Evolutionary conservation across 306 rosid species (phyloP).

Genomic region (Lotus japonicus): DNA sequence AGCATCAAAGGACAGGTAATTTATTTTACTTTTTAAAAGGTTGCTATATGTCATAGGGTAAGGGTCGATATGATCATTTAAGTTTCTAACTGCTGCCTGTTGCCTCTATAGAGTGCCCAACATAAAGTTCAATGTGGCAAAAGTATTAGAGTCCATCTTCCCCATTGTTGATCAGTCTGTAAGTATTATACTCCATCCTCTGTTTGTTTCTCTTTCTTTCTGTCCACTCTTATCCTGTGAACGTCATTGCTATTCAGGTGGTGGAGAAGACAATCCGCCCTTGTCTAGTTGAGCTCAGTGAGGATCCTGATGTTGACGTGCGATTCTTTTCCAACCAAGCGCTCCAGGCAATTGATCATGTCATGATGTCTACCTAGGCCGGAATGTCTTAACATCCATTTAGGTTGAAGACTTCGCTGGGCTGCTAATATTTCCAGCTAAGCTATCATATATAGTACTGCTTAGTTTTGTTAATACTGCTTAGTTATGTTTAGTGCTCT

Average conservation of each 20-base stretch:
- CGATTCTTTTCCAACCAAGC: slow-evolving; percentile 88
- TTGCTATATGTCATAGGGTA: background rate
- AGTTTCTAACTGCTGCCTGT: slow-evolving; percentile 27
- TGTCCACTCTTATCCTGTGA: background rate
- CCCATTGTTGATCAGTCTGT: slow-evolving; percentile 93
- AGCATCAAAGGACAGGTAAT: slow-evolving; percentile 83
- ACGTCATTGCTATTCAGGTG: slow-evolving; percentile 44
- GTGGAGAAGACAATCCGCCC: slow-evolving; percentile 87
- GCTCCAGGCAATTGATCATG: slow-evolving; percentile 74
- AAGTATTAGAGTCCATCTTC: slow-evolving; percentile 83
- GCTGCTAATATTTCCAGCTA: slow-evolving; percentile 13
- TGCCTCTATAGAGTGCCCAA: slow-evolving; percentile 76
- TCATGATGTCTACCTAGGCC: slow-evolving; percentile 79
- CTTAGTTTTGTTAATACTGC: slow-evolving; percentile 16
- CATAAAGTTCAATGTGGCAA: slow-evolving; percentile 90
- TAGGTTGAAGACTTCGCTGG: slow-evolving; percentile 15
- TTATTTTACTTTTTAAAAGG: background rate
- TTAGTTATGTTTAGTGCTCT: slow-evolving; percentile 21
- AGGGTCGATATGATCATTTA: background rate
- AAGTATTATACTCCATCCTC: slow-evolving; percentile 26
- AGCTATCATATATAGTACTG: background rate
- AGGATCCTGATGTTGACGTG: slow-evolving; percentile 96
- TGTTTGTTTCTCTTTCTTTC: background rate
- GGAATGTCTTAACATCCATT: slow-evolving; percentile 17
- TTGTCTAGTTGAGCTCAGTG: slow-evolving; percentile 79